Conservation (phyloP, 1,139 yeast species). For the Tardiomyces blankii region DNA sequence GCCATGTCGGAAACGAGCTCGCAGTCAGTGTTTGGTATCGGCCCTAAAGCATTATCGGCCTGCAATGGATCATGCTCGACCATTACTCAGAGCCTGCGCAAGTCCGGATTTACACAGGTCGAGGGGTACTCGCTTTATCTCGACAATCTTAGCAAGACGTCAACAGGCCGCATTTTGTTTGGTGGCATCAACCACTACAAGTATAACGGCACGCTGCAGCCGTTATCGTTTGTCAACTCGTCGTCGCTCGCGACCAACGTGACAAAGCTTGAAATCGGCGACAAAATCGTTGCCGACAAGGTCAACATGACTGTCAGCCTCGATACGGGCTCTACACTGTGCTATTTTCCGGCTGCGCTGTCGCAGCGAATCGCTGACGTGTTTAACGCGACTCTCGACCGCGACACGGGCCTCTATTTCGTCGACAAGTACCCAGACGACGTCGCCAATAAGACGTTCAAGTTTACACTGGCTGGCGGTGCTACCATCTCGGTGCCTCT, state of each 20-base stretch:
- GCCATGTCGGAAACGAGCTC: no score
- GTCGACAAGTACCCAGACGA: not conserved
- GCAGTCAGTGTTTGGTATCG: no score
- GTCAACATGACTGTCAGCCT: no score
- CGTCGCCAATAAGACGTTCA: not conserved
- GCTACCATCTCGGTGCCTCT: not conserved
- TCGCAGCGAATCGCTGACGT: not conserved
- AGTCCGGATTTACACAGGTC: not conserved
- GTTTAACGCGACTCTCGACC: not conserved
- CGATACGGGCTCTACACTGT: no score
- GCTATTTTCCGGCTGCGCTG: no score
- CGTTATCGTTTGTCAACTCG: not conserved
- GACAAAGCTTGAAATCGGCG: no score
- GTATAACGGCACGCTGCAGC: not conserved
- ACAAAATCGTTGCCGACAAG: no score
- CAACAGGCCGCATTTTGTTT: not conserved
- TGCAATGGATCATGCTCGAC: not conserved
- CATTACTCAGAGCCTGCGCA: not conserved
- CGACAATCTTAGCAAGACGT: not conserved
- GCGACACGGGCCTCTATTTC: not conserved
- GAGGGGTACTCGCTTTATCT: not conserved
- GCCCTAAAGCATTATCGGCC: no score
- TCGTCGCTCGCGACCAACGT: no score
- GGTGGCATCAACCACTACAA: not conserved
- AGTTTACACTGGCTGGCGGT: not conserved